Percentiles rank a stretch among this genome's conserved stretches.
Evolutionary conservation across 2,329 filamentous ascomycete species (phyloP).

Genomic region (Fusarium chlamydosporum): DNA sequence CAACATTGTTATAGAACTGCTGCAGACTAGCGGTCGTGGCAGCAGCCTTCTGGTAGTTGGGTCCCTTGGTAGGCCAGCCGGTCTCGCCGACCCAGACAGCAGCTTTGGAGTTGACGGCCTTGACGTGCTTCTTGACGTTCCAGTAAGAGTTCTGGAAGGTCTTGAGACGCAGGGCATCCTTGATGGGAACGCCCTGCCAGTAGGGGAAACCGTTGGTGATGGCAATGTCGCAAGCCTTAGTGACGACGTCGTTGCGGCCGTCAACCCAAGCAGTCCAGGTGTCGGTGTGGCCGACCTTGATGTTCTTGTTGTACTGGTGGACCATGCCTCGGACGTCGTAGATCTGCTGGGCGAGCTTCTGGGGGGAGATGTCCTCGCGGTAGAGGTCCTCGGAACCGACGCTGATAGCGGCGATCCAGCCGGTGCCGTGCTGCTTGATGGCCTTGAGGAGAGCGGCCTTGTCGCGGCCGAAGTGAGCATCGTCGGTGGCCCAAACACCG

Average conservation of each 20-base stretch:
- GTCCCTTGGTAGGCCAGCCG: conserved; percentile 43
- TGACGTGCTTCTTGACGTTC: conserved; percentile 42
- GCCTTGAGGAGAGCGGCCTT: conserved; percentile 47
- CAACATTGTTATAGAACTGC: conserved; percentile 45
- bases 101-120: conserved; percentile 40
- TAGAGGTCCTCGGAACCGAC: conserved; percentile 48
- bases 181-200: conserved; percentile 46
- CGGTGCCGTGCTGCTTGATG: conserved; percentile 47
- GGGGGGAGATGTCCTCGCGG: conserved; percentile 44
- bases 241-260: conserved; percentile 46
- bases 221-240: conserved; percentile 44
- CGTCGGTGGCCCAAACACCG: conserved; percentile 46
- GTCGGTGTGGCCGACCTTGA: conserved; percentile 48
- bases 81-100: conserved; percentile 47
- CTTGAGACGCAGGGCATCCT: conserved; percentile 46
- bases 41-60: conserved; percentile 41
- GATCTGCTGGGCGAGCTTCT: conserved; percentile 47
- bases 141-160: conserved; percentile 47
- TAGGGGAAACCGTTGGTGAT: conserved; percentile 49
- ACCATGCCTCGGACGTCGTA: conserved; percentile 49
- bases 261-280: conserved; percentile 49
- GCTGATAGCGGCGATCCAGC: conserved; percentile 46
- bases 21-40: conserved; percentile 35
- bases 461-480: conserved; percentile 44
- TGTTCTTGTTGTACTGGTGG: conserved; percentile 43